phyloP scores from a whole-genome alignment of 331 rosid species.

The Ulmus americana region DNA sequence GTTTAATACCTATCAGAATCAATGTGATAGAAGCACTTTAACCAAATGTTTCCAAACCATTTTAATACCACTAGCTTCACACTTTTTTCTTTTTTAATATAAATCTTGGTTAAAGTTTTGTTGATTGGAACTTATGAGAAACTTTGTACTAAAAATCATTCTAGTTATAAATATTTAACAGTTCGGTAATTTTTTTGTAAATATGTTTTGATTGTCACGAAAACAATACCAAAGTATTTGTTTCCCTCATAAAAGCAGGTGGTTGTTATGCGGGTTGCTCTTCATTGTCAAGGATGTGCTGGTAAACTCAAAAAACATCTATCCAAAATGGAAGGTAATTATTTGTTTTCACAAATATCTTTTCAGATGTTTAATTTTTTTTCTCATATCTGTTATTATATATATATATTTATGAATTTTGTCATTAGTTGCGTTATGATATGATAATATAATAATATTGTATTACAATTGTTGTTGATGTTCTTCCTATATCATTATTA shows the following conservation, averaged over 20 bases:
- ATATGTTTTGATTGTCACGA: too few species aligned
- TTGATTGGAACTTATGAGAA: neutral
- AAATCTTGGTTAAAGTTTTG: neutral
- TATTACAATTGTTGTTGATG: neutral
- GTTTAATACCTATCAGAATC: too few species aligned
- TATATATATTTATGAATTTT: too few species aligned
- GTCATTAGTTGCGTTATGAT: too few species aligned
- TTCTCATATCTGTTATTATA: too few species aligned
- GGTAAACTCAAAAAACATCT: slow-evolving; percentile 75
- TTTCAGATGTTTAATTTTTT: neutral
- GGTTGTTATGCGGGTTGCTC: slow-evolving; percentile 83
- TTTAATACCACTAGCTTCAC: too few species aligned
- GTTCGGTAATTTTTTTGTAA: neutral
- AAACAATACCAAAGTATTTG: neutral
- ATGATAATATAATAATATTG: neutral
- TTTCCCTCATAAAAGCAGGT: slow-evolving; percentile 40
- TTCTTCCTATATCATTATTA: neutral
- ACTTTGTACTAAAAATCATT: neutral
- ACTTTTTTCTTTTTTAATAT: too few species aligned
- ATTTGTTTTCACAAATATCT: neutral
- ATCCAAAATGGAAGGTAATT: slow-evolving; percentile 77
- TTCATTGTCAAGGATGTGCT: slow-evolving; percentile 94
- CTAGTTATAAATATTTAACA: neutral
- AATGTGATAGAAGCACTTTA: too few species aligned
- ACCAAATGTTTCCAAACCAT: too few species aligned